Conservation (phyloP, 352 stramenopile genomes). For the Phytophthora sojae region DNA sequence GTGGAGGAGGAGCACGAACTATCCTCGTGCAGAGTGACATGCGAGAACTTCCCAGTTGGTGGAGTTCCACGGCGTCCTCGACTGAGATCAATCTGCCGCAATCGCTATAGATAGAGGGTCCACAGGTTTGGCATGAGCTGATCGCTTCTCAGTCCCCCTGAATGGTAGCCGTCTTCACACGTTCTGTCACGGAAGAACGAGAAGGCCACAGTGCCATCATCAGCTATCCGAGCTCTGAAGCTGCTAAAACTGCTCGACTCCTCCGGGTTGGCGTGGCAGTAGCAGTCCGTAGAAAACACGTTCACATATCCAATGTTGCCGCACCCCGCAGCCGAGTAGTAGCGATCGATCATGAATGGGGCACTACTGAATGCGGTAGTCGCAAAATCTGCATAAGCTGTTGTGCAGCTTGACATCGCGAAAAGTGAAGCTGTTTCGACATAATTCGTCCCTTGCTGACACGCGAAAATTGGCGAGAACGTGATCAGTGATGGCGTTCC, state of each 20-base stretch:
- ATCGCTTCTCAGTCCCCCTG: background rate
- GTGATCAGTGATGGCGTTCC: slow-evolving; percentile 1
- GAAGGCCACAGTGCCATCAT: background rate
- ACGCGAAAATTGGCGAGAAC: slow-evolving; percentile 2
- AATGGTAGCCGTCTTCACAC: background rate
- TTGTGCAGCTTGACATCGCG: slow-evolving; percentile 4
- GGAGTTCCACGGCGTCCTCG: background rate
- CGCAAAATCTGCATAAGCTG: background rate
- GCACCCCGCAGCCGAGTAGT: background rate
- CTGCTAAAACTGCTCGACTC: background rate
- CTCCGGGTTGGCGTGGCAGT: background rate
- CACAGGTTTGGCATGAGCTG: background rate
- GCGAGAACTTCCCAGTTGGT: background rate
- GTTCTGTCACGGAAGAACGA: background rate
- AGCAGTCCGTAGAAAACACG: background rate
- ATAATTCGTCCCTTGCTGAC: background rate
- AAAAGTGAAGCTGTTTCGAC: background rate
- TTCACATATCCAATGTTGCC: background rate
- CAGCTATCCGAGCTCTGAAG: background rate
- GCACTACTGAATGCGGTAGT: slow-evolving; percentile 1
- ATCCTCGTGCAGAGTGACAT: background rate
- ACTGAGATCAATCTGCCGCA: background rate
- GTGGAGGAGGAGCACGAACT: background rate
- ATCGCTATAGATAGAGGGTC: background rate
- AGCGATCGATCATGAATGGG: slow-evolving; percentile 3